Evolutionary conservation across 257 asterid genomes (phyloP).

Genomic region (Striga asiatica): DNA sequence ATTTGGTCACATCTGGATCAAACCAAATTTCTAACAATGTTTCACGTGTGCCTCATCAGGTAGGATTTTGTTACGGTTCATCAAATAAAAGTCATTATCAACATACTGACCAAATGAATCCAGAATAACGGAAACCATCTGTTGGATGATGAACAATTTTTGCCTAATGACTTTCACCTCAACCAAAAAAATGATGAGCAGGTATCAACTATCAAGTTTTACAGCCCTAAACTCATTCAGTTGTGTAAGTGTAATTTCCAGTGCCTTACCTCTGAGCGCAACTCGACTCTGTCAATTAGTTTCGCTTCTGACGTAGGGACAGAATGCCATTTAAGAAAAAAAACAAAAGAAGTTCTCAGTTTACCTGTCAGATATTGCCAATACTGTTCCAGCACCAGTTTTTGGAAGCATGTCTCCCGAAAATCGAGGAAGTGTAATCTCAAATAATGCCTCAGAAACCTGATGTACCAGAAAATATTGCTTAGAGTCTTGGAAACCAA

Average conservation of each 20-base stretch:
- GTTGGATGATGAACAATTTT: neutral
- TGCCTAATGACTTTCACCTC: neutral
- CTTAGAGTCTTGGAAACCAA: constrained; percentile 12
- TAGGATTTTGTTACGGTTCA: neutral
- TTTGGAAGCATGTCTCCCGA: constrained; percentile 84
- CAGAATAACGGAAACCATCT: neutral
- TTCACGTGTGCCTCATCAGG: neutral
- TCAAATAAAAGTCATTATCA: neutral
- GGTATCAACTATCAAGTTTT: constrained; percentile 8
- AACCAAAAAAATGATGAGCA: neutral
- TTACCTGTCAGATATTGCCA: constrained; percentile 90
- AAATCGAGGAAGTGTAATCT: constrained; percentile 84
- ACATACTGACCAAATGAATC: neutral
- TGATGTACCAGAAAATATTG: constrained; percentile 22
- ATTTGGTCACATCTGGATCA: no score
- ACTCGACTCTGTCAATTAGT: neutral
- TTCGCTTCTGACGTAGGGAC: constrained; percentile 1
- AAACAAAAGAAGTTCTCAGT: neutral
- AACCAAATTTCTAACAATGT: neutral
- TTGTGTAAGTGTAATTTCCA: neutral
- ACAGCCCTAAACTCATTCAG: neutral
- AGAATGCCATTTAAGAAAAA: neutral
- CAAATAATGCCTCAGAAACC: constrained; percentile 83
- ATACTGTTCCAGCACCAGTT: constrained; percentile 69
- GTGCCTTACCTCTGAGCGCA: constrained; percentile 1